Percentiles rank a stretch among this genome's conserved stretches.
Evolutionary conservation across 2,329 filamentous ascomycete genomes (phyloP).

Genomic region (Calcarisporium arbuscula): DNA sequence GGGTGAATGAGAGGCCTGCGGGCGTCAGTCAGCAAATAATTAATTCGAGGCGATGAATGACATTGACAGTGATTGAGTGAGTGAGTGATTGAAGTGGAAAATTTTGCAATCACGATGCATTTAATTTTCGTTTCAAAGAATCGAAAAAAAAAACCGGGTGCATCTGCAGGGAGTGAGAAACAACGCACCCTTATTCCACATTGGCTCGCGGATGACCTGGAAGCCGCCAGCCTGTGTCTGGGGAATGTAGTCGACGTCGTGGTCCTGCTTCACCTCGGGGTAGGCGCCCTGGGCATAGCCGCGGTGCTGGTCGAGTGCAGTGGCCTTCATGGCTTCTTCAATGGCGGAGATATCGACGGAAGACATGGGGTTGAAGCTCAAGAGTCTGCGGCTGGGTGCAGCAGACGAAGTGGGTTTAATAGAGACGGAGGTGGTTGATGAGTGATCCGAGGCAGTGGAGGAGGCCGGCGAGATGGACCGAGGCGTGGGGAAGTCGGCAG

Average conservation of each 20-base stretch:
- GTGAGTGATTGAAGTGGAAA: conserved; percentile 2
- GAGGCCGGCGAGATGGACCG: conserved; percentile 46
- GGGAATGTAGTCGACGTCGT: conserved; percentile 46
- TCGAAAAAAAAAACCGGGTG: too few relatives aligned
- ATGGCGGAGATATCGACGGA: conserved; percentile 50
- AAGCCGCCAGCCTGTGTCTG: conserved; percentile 50
- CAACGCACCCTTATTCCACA: conserved; percentile 57
- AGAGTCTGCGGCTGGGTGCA: conserved; percentile 43
- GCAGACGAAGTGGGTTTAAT: conserved; percentile 46
- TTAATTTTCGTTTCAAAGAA: too few relatives aligned
- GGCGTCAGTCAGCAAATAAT: conserved; percentile 11
- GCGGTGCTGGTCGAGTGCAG: conserved; percentile 52
- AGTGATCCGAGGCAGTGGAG: conserved; percentile 39
- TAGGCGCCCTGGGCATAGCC: conserved; percentile 54
- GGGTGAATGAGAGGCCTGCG: conserved; percentile 56
- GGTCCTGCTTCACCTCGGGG: conserved; percentile 47
- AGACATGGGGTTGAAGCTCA: conserved; percentile 49
- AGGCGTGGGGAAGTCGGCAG: conserved; percentile 48
- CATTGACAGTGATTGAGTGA: too few relatives aligned
- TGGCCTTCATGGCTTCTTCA: conserved; percentile 54
- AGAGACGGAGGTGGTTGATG: conserved; percentile 45
- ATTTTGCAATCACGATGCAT: not conserved
- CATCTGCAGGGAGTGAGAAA: too few relatives aligned
- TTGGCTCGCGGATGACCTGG: conserved; percentile 54
- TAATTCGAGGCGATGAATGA: too few relatives aligned